These are phyloP conservation scores for Ambrosiella cleistominuta DNA, from an alignment of 2,329 filamentous ascomycete species.

Conservation along the genomic window DNA sequence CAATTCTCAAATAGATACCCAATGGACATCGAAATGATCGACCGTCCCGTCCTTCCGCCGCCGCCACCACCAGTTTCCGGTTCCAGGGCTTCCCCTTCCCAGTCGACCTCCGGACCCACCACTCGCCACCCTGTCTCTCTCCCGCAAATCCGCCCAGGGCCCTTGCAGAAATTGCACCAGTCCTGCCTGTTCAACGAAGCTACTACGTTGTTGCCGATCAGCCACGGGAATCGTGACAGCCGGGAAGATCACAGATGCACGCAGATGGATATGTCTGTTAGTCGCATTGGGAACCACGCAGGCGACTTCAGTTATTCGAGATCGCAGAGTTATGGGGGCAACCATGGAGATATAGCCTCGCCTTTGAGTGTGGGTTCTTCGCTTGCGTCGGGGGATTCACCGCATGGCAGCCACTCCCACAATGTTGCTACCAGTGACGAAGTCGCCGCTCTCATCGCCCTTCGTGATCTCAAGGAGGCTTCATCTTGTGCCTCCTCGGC, in stretches of 20 bases:
- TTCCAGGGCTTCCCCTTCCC: not conserved
- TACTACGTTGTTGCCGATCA: not conserved
- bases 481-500: not conserved
- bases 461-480: constrained; percentile 10
- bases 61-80: not conserved
- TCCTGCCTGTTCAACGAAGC: not conserved
- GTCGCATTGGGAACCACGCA: not conserved
- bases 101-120: not conserved
- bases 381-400: constrained; percentile 1
- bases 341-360: not conserved
- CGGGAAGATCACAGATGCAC: not conserved
- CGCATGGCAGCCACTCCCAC: constrained; percentile 6
- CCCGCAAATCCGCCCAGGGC: not conserved
- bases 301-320: not conserved
- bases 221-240: not conserved
- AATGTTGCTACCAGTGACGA: constrained; percentile 10
- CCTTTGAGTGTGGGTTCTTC: constrained; percentile 5
- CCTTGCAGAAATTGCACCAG: no score
- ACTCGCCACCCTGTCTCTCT: not conserved
- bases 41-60: not conserved
- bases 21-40: not conserved
- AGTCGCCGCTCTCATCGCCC: constrained; percentile 10
- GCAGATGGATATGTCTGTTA: not conserved
- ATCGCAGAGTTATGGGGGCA: not conserved
- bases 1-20: not conserved